phyloP scores from a whole-genome alignment of 257 asterid species.

The Perilla frutescens region DNA sequence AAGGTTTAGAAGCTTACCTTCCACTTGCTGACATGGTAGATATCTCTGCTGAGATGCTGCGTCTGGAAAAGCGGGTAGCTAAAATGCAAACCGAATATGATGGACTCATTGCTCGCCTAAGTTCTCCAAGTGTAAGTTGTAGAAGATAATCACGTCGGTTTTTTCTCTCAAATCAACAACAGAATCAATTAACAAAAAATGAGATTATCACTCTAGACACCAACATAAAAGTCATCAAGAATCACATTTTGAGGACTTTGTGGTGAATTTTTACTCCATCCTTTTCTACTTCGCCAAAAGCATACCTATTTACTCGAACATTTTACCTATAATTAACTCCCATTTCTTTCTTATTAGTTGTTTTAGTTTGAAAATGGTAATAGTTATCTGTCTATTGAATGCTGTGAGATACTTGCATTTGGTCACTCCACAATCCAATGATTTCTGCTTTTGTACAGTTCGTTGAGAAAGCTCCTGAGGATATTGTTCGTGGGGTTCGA shows the following conservation, averaged over 20 bases:
- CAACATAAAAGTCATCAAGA: neutral
- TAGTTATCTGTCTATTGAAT: too few species aligned
- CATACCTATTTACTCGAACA: too few species aligned
- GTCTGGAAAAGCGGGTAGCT: constrained; percentile 77
- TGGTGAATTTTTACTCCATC: too few species aligned
- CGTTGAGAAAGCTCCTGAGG: constrained; percentile 91
- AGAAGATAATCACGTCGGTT: neutral
- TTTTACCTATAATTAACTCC: neutral
- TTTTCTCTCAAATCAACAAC: neutral
- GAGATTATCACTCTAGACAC: neutral
- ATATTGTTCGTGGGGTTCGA: constrained; percentile 74
- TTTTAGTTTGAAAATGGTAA: too few species aligned
- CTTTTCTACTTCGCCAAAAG: too few species aligned
- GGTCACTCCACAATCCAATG: constrained; percentile 5
- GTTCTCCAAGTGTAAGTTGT: constrained; percentile 73
- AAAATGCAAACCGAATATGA: constrained; percentile 90
- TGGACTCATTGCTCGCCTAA: constrained; percentile 73
- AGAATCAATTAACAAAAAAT: too few species aligned
- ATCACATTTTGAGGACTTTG: neutral
- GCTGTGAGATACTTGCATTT: constrained; percentile 8
- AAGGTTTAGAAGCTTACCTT: constrained; percentile 96
- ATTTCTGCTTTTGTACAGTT: constrained; percentile 55
- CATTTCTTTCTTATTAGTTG: neutral
- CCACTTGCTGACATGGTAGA: constrained; percentile 98
- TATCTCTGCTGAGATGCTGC: constrained; percentile 83